These are phyloP conservation scores for Mycena filopes DNA, from an alignment of 768 basidiomycete species.

Conservation along the genomic window DNA sequence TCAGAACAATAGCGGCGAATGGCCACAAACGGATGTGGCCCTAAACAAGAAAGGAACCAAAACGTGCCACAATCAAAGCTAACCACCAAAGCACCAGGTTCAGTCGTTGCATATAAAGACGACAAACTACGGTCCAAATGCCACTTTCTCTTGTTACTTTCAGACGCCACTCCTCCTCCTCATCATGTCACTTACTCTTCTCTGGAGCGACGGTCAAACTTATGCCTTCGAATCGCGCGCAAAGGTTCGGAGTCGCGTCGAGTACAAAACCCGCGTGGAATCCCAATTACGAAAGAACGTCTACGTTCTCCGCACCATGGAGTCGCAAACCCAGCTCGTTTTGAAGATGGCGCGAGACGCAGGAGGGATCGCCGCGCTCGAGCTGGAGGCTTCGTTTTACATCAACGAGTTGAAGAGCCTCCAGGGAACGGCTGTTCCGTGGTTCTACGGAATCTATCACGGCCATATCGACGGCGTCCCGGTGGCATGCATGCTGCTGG, in stretches of 20 bases:
- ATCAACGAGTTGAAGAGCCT: conserved; percentile 2
- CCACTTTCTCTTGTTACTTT: background rate
- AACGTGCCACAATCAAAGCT: background rate
- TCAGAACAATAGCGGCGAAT: background rate
- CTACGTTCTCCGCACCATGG: conserved; percentile 1
- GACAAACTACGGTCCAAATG: background rate
- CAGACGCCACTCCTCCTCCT: background rate
- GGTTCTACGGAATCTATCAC: conserved; percentile 23
- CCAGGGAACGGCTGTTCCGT: conserved; percentile 19
- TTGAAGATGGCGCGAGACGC: conserved; percentile 20
- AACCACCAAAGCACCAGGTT: conserved; percentile 4
- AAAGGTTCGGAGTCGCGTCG: background rate
- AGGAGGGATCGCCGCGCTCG: conserved; percentile 16
- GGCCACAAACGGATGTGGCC: conserved; percentile 3
- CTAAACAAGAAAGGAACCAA: background rate
- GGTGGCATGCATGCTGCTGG: conserved; percentile 28
- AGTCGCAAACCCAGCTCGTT: background rate
- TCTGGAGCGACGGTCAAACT: conserved; percentile 2
- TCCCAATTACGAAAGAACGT: background rate
- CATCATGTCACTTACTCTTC: conserved; percentile 20
- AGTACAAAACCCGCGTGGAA: background rate
- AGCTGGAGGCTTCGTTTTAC: conserved; percentile 23
- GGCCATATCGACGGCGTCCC: background rate
- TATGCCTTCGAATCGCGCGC: conserved; percentile 1
- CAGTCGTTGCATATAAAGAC: background rate